A percentile compares a stretch with the other conserved stretches of the same genome.
Conservation (phyloP, 768 basidiomycete genomes). For the Leccinum variicolor region DNA sequence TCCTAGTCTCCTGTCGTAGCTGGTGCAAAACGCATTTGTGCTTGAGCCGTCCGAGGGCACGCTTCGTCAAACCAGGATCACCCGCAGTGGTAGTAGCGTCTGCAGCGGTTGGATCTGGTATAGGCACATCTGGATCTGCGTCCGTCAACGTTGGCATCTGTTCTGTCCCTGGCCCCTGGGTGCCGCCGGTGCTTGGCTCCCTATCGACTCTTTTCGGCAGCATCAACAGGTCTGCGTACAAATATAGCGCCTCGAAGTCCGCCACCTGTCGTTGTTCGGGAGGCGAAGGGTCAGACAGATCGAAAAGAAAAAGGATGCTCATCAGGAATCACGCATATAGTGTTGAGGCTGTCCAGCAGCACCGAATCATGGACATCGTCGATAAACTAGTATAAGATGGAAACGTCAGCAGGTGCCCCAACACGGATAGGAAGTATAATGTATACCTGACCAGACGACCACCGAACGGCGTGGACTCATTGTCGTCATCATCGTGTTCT, state of each 20-base stretch:
- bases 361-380: constrained; percentile 18
- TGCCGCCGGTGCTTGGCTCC: constrained; percentile 33
- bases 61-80: constrained; percentile 36
- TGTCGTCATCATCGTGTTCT: constrained; percentile 29
- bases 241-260: constrained; percentile 51
- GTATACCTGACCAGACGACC: constrained; percentile 39
- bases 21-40: constrained; percentile 45
- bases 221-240: constrained; percentile 54
- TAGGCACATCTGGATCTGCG: neutral
- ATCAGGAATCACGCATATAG: constrained; percentile 46
- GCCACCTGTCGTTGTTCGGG: constrained; percentile 41
- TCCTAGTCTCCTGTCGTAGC: constrained; percentile 14
- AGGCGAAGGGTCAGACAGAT: neutral
- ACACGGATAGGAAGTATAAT: neutral
- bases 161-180: constrained; percentile 26
- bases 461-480: constrained; percentile 29
- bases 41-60: constrained; percentile 47
- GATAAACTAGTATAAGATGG: constrained; percentile 15
- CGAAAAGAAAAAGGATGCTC: constrained; percentile 6
- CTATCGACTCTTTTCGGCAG: constrained; percentile 58
- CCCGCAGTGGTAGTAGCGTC: neutral
- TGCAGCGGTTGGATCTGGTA: constrained; percentile 11
- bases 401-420: neutral
- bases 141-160: too few species aligned
- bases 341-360: constrained; percentile 45